Evolutionary conservation across 495 filamentous ascomycete genomes (phyloP).

Genomic region (Penicillium steckii): DNA sequence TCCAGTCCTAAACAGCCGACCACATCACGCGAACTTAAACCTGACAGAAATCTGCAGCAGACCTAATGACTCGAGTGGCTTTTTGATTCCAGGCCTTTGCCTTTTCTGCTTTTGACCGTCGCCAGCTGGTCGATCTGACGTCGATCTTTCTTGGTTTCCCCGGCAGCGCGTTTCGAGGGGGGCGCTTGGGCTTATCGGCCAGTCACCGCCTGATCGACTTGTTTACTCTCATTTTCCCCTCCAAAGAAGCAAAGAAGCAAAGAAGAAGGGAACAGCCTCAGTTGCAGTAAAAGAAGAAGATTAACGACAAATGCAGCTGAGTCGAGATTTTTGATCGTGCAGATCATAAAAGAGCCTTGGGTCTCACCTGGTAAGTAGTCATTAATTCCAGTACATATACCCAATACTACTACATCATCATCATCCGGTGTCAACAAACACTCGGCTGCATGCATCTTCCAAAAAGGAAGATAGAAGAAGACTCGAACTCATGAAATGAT

Average conservation of each 20-base stretch:
- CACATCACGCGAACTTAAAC: constrained; percentile 7
- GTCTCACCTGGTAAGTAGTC: constrained; percentile 13
- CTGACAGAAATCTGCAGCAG: no score
- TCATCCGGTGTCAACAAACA: constrained; percentile 6
- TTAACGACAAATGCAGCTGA: constrained; percentile 14
- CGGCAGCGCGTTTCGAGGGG: constrained; percentile 18
- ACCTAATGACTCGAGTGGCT: no score
- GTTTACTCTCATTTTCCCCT: constrained; percentile 18
- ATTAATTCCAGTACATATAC: background rate
- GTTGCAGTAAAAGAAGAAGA: background rate
- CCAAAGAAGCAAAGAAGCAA: background rate
- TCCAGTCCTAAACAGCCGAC: background rate
- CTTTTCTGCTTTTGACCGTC: no score
- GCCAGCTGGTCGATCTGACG: no score
- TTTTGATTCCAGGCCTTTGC: no score
- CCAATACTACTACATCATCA: background rate
- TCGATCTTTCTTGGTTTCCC: constrained; percentile 30
- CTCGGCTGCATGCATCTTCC: constrained; percentile 12
- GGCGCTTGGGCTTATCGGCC: constrained; percentile 15
- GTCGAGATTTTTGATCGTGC: background rate
- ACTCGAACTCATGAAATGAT: constrained; percentile 15
- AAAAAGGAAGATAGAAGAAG: no score
- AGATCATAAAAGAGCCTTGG: constrained; percentile 2
- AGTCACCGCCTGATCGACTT: constrained; percentile 7
- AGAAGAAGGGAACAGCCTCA: background rate